phyloP scores from a whole-genome alignment of 2,329 filamentous ascomycete genomes.

The Thelonectria olida region DNA sequence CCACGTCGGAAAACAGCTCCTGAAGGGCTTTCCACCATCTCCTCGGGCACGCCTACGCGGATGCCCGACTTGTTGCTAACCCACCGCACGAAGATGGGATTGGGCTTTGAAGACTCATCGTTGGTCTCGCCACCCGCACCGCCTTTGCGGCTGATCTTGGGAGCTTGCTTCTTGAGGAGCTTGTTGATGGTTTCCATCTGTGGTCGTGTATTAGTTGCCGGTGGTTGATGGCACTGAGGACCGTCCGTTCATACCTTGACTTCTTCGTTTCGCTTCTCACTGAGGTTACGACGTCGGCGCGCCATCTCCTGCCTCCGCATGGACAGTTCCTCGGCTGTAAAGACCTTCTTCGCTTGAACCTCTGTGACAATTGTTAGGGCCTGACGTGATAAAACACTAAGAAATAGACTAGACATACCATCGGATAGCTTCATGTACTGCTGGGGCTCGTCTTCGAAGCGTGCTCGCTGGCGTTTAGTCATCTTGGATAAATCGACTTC shows the following conservation, averaged over 20 bases:
- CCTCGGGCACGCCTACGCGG: conserved; percentile 70
- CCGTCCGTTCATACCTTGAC: conserved; percentile 59
- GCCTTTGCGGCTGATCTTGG: conserved; percentile 72
- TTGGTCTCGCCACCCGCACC: conserved; percentile 47
- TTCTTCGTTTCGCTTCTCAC: conserved; percentile 71
- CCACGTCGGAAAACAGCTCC: conserved; percentile 64
- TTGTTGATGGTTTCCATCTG: conserved; percentile 94
- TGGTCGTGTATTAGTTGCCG: conserved; percentile 7
- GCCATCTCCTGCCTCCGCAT: conserved; percentile 72
- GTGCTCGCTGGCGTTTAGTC: conserved; percentile 68
- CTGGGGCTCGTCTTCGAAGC: conserved; percentile 64
- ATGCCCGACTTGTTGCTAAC: conserved; percentile 73
- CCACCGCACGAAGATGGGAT: conserved; percentile 75
- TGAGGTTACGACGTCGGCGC: conserved; percentile 67
- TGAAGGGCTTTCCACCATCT: conserved; percentile 71
- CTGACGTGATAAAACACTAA: conserved; percentile 19
- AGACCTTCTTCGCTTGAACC: conserved; percentile 70
- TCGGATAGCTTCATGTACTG: conserved; percentile 70
- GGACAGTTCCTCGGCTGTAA: conserved; percentile 69
- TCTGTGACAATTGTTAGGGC: conserved; percentile 50
- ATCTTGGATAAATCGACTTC: conserved; percentile 67
- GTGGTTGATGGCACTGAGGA: not conserved
- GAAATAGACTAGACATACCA: conserved; percentile 51
- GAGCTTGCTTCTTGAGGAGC: conserved; percentile 84
- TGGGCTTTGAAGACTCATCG: conserved; percentile 53